These are phyloP conservation scores for Akanthomyces muscarius DNA, from an alignment of 2,329 filamentous ascomycete genomes.

Conservation along the genomic window DNA sequence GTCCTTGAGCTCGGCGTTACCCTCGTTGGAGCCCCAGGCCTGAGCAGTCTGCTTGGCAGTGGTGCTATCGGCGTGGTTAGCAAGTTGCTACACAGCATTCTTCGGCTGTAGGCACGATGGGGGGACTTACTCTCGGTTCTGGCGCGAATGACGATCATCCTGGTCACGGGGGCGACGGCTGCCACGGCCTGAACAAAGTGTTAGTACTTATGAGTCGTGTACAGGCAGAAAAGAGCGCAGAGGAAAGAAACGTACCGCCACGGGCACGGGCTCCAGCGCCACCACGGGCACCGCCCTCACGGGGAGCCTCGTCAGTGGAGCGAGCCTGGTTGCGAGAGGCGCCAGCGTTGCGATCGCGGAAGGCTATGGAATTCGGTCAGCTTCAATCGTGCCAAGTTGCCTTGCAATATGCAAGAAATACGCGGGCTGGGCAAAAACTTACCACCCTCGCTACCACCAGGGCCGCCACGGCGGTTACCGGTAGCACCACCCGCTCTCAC, in stretches of 20 bases:
- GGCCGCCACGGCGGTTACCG: slow-evolving; percentile 51
- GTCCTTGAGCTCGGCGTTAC: slow-evolving; percentile 80
- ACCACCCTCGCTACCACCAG: slow-evolving; percentile 84
- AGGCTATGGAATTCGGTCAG: slow-evolving; percentile 52
- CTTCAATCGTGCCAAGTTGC: slow-evolving; percentile 13
- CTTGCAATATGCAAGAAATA: slow-evolving; percentile 10
- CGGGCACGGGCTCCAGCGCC: slow-evolving; percentile 61
- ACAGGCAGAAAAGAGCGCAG: background rate
- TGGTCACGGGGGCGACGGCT: slow-evolving; percentile 48
- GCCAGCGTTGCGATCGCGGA: slow-evolving; percentile 83
- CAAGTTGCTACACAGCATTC: background rate
- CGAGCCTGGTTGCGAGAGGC: slow-evolving; percentile 77
- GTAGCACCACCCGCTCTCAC: slow-evolving; percentile 39
- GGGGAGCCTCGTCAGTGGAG: slow-evolving; percentile 64
- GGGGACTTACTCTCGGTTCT: slow-evolving; percentile 42
- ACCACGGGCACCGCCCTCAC: slow-evolving; percentile 50
- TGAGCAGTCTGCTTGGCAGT: slow-evolving; percentile 84
- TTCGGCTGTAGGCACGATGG: background rate
- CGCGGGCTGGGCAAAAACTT: slow-evolving; percentile 35
- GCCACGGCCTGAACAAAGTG: slow-evolving; percentile 44
- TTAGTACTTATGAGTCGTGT: background rate
- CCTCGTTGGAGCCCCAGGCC: slow-evolving; percentile 82
- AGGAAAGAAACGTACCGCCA: slow-evolving; percentile 44
- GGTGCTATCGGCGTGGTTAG: slow-evolving; percentile 47
- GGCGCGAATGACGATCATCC: slow-evolving; percentile 54